Base-by-base conservation (phyloP, 805 yeast species). In the Teunomyces tritomae region DNA sequence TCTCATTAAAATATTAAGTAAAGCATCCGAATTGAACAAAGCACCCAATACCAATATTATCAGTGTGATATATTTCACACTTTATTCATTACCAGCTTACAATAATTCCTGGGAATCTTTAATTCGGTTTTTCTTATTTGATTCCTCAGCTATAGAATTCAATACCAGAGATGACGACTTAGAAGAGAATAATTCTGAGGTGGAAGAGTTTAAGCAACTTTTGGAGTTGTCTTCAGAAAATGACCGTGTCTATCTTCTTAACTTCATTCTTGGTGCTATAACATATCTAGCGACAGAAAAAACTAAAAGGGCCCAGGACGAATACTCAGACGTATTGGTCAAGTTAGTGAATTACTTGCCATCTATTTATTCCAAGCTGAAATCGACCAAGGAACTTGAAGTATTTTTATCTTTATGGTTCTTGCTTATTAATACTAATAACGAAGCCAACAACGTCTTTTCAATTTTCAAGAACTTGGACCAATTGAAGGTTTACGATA, bases 101-200 rank as follows among this genome's bases (percentile, higher is more conserved):
- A 55, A 60, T 46, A 57, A 51, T 43, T 43, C 57, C 42, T 54
- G 73, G 81, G 75, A 73, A 42, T 53, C 65, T 14, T 55, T 80
- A 9, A 51, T 76, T 1, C 62, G 68, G 2, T 79, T 74, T 52
- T 57, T 75, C 3, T 54, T 75, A 14, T 66, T 70, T 39, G 88
- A 81, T 55, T 40, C 70, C 2, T 70, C 80, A 0, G 61, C 77
- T 1, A 47, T 70, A 39, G 48, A 37, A 5, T 64, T 59, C 45
- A 43, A 39, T 5, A 46, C 57, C 7, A 51, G 47, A 13, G 50
- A 47, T 4, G 51, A 43, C n/a, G 47, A 46, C 1, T 10, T 44
- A 3, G 47, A 52, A 2, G 61, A 57, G 5, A 49, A 53, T 45
- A 49, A 54, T 2, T 49, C 43, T 14, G 59, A 59, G 24, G 68